These are phyloP conservation scores for Stevia rebaudiana DNA, from an alignment of 140 eudicot species.

Conservation along the genomic window DNA sequence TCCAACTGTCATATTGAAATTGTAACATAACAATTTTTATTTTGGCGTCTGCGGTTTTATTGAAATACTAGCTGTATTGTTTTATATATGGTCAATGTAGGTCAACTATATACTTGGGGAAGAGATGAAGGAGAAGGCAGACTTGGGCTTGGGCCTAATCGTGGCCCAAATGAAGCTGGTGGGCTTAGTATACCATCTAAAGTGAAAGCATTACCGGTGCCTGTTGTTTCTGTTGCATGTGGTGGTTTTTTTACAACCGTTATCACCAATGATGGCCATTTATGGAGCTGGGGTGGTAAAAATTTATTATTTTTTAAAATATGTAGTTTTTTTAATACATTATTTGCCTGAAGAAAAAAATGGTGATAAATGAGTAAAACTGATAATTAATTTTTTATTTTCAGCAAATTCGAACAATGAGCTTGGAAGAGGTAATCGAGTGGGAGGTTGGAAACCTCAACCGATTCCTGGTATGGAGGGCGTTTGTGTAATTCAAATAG, in stretches of 20 bases:
- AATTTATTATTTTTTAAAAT: neutral
- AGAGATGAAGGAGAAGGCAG: slow-evolving; percentile 99
- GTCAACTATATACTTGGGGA: slow-evolving; percentile 92
- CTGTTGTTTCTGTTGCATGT: slow-evolving; percentile 81
- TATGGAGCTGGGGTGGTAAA: slow-evolving; percentile 99
- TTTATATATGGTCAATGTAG: slow-evolving; percentile 30
- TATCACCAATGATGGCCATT: slow-evolving; percentile 61
- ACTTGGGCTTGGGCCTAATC: slow-evolving; percentile 91
- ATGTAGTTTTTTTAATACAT: neutral
- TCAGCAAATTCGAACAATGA: slow-evolving; percentile 87
- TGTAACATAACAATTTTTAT: neutral
- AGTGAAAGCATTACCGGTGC: slow-evolving; percentile 71
- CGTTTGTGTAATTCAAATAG: slow-evolving; percentile 64
- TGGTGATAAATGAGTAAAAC: neutral
- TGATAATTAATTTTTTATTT: neutral
- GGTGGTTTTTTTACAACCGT: slow-evolving; percentile 98
- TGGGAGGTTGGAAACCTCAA: slow-evolving; percentile 93
- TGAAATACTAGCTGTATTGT: neutral
- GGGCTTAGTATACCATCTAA: slow-evolving; percentile 72
- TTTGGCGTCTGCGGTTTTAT: neutral
- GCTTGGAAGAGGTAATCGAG: slow-evolving; percentile 90
- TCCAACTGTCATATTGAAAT: neutral
- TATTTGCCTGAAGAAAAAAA: neutral
- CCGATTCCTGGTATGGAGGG: slow-evolving; percentile 52
- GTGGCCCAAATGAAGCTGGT: slow-evolving; percentile 84